A percentile compares a stretch with the other conserved stretches of the same genome.
Conservation (phyloP, 257 asterid genomes). For the Plectranthus barbatus region DNA sequence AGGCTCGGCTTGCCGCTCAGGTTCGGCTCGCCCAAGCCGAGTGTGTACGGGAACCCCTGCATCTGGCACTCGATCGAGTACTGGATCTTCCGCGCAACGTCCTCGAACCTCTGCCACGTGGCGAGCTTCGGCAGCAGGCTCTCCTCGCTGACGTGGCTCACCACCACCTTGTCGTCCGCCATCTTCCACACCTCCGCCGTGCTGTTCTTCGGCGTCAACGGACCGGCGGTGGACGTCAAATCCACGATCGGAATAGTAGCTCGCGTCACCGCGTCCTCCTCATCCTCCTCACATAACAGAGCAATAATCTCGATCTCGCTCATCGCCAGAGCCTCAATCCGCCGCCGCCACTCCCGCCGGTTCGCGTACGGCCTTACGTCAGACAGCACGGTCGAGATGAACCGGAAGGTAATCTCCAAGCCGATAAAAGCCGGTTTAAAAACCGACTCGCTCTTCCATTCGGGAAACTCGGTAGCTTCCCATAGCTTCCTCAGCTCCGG, state of each 20-base stretch:
- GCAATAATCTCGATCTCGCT: conserved; percentile 61
- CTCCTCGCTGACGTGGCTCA: conserved; percentile 63
- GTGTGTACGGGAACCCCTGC: conserved; percentile 66
- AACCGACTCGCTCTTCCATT: conserved; percentile 56
- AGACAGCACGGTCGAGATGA: conserved; percentile 58
- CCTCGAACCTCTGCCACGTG: conserved; percentile 60
- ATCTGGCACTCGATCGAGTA: conserved; percentile 68
- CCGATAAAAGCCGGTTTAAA: conserved; percentile 66
- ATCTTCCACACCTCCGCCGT: conserved; percentile 87
- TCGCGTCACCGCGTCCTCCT: conserved; percentile 41
- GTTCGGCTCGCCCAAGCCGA: conserved; percentile 91
- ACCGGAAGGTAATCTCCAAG: conserved; percentile 71
- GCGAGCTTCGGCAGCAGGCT: conserved; percentile 70
- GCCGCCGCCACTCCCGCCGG: conserved; percentile 69
- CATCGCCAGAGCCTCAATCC: conserved; percentile 50
- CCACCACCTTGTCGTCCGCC: conserved; percentile 55
- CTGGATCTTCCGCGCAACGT: conserved; percentile 47
- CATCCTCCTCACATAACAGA: conserved; percentile 57
- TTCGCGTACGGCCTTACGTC: conserved; percentile 65
- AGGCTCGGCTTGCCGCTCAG: conserved; percentile 74
- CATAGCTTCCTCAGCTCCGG: conserved; percentile 66
- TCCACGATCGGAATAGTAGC: conserved; percentile 62
- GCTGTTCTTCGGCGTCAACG: conserved; percentile 48
- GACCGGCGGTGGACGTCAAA: conserved; percentile 35
- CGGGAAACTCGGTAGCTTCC: conserved; percentile 47